Base-by-base conservation (phyloP, 768 basidiomycete genomes). In the Hortiboletus campestris region DNA sequence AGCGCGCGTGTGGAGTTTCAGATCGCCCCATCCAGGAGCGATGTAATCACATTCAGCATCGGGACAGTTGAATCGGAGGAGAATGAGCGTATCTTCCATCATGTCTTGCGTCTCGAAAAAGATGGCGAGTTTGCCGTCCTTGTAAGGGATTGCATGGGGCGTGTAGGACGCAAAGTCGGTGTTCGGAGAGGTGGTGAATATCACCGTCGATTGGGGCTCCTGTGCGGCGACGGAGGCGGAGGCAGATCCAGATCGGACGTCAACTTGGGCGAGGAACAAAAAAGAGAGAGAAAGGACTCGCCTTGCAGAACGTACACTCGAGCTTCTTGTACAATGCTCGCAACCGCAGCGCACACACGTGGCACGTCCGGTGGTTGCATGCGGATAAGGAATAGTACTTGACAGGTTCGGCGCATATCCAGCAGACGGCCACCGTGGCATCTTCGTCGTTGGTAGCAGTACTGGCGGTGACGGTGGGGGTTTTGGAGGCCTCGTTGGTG, bases 301-400 rank as follows among this genome's bases (percentile, higher is more conserved):
- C 93, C 83, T 98, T 98, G 80, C 96, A 99, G 70, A 97, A 97
- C 1, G 96, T 92, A 67, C 96, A 98, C 14, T 94, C 91, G 40
- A 74, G 76, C 70, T 91, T 95, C 78, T 98, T 98, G 78, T 97
- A 99, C 45, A 98, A 75, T 4, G 93, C 93, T 38, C 96, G 75
- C 29, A 98, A 72, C 8, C 96, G 83, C 48, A 98, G 73, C 0
- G 91, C 86, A 66, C 96, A 99, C 56, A 95, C 86, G 72, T 97
- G 94, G 77, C 96, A 98, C 4, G 93, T 98, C 49, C 91, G 78
- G 67, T 99, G 96, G 68, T 93, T 92, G 74, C 96, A 99, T 51
- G 88, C 83, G 17, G 94, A 88, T 31, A 97, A 74, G 7, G 91
- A 83, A 70, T 87, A 94, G 67, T 92, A 96, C 67, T 89, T 94